phyloP scores from a whole-genome alignment of 495 filamentous ascomycete genomes.

The Aspergillus sclerotioniger region DNA sequence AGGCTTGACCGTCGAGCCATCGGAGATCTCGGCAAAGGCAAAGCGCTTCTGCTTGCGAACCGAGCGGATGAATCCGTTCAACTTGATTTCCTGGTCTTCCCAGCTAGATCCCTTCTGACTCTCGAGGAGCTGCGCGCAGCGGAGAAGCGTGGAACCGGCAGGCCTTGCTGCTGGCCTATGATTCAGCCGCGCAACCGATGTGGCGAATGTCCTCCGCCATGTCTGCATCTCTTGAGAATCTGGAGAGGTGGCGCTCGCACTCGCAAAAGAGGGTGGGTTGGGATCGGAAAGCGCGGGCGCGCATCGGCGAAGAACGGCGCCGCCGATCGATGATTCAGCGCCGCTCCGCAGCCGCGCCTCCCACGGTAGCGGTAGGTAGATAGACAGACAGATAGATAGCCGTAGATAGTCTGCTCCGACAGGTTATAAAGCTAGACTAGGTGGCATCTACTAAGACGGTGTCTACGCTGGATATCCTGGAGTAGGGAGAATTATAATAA shows the following conservation, averaged over 20 bases:
- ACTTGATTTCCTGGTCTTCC: constrained; percentile 48
- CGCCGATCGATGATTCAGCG: constrained; percentile 17
- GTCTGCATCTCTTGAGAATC: constrained; percentile 37
- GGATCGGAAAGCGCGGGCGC: background rate
- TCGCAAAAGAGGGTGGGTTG: constrained; percentile 6
- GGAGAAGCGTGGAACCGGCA: constrained; percentile 22
- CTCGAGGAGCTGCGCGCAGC: constrained; percentile 43
- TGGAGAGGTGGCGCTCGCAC: constrained; percentile 23
- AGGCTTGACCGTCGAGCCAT: constrained; percentile 78
- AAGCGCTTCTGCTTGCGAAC: constrained; percentile 81
- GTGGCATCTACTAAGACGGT: background rate
- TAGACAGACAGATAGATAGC: too few relatives aligned
- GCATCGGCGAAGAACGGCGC: background rate
- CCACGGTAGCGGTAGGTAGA: too few relatives aligned
- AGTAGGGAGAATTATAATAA: background rate
- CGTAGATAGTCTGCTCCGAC: too few relatives aligned
- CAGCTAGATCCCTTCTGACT: constrained; percentile 24
- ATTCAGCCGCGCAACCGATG: constrained; percentile 37
- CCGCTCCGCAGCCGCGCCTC: background rate
- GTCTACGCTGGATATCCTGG: too few relatives aligned
- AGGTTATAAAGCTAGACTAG: too few relatives aligned
- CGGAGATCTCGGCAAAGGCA: constrained; percentile 80
- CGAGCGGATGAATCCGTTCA: constrained; percentile 80
- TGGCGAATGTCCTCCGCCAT: constrained; percentile 45
- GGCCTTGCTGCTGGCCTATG: constrained; percentile 18